Evolutionary conservation across 352 stramenopile genomes (phyloP).

Genomic region (Peronosclerospora sorghi): DNA sequence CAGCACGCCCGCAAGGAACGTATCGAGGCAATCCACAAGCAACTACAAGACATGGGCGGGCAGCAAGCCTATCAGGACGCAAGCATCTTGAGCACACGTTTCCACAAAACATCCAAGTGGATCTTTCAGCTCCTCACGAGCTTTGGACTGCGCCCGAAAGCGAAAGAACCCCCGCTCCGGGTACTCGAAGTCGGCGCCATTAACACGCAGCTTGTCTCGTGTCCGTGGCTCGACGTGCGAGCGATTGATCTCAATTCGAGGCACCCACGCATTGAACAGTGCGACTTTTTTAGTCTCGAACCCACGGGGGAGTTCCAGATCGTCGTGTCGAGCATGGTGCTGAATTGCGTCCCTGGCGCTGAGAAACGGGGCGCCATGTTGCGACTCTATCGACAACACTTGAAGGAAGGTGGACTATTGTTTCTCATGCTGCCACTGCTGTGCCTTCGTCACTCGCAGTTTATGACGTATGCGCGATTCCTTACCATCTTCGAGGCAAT

Average conservation of each 20-base stretch:
- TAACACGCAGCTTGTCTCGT: slow-evolving; percentile 93
- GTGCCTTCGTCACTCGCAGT: slow-evolving; percentile 63
- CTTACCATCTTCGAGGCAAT: slow-evolving; percentile 53
- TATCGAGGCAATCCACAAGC: slow-evolving; percentile 47
- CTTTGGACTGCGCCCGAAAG: slow-evolving; percentile 55
- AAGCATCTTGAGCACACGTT: slow-evolving; percentile 89
- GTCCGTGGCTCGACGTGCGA: slow-evolving; percentile 85
- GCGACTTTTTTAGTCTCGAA: slow-evolving; percentile 86
- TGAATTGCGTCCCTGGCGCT: slow-evolving; percentile 93
- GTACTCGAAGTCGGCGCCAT: slow-evolving; percentile 89
- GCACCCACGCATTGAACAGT: slow-evolving; percentile 84
- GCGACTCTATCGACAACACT: slow-evolving; percentile 44
- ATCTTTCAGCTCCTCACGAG: slow-evolving; percentile 85
- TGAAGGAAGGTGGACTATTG: slow-evolving; percentile 37
- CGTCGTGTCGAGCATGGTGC: slow-evolving; percentile 90
- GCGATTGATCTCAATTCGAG: slow-evolving; percentile 93
- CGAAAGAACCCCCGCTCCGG: slow-evolving; percentile 45
- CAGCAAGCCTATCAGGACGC: slow-evolving; percentile 91
- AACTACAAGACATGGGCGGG: slow-evolving; percentile 82
- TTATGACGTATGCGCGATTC: slow-evolving; percentile 67
- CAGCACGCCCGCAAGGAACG: slow-evolving; percentile 9
- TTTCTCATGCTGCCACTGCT: slow-evolving; percentile 75
- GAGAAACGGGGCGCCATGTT: slow-evolving; percentile 72
- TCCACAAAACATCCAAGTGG: slow-evolving; percentile 94
- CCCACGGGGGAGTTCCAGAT: slow-evolving; percentile 75